Conservation (phyloP, 257 asterid genomes). For the Rhazya stricta region DNA sequence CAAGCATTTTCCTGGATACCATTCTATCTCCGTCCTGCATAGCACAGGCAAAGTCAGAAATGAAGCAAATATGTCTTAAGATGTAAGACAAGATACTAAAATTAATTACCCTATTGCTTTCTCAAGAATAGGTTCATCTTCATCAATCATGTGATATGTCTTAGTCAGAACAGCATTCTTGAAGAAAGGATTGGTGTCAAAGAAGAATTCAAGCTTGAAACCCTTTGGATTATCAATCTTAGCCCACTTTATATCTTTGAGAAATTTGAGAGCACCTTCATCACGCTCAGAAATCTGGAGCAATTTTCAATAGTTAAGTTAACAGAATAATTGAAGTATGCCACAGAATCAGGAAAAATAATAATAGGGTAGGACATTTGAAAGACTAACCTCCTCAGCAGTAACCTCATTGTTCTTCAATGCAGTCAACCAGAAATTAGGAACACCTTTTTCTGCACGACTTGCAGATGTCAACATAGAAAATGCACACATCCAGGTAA, state of each 20-base stretch:
- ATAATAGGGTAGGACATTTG: neutral
- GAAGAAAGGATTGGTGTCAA: conserved; percentile 58
- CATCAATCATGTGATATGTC: conserved; percentile 85
- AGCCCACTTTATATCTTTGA: conserved; percentile 71
- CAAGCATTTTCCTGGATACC: conserved; percentile 77
- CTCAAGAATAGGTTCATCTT: conserved; percentile 84
- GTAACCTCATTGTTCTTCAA: conserved; percentile 68
- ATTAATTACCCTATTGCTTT: conserved; percentile 72
- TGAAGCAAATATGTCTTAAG: neutral
- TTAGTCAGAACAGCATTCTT: conserved; percentile 63
- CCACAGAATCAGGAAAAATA: neutral
- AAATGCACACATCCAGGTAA: conserved; percentile 2
- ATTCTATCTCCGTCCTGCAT: conserved; percentile 71
- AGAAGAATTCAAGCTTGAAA: conserved; percentile 67
- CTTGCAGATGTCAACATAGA: neutral
- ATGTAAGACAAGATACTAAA: no score
- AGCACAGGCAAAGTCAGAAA: neutral
- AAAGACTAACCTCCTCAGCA: conserved; percentile 61
- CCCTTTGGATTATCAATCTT: conserved; percentile 69
- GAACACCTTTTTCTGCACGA: conserved; percentile 63
- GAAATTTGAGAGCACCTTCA: conserved; percentile 66
- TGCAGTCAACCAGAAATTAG: conserved; percentile 76
- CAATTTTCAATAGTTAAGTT: conserved; percentile 9
- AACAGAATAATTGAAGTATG: neutral
- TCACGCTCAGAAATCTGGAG: conserved; percentile 69